Evolutionary conservation across 2,329 filamentous ascomycete species (phyloP), one percentile per base, ranked within the genome.

Genomic region (Leptoxyphium fumago): DNA sequence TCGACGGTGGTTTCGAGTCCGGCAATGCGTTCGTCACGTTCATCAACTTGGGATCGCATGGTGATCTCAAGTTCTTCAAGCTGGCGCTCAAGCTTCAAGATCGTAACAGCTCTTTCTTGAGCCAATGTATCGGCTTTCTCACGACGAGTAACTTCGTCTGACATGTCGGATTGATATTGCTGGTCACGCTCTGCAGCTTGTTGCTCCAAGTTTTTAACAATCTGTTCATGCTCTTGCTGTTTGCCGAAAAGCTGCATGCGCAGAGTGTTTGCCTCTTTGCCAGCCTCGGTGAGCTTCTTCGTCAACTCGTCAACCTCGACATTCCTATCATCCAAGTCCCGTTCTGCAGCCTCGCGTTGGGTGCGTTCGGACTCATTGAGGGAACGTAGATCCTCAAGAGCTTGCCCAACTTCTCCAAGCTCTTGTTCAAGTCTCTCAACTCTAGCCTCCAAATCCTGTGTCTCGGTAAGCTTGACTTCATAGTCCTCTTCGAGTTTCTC

Each of bases 181-280:
- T 60, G 56, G 29, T 67, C 64, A 14, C 61, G 64, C 30, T 64
- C 64, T 10, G 62, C 52, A 5, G 60, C 57, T 1, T 55, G 52
- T 13, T 58, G 51, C 48, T 67, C 52, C 6, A 70, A 53, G 14
- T 63, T 52, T 39, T 57, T 55, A 38, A 70, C 55, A n/a, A 59
- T 48, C 21, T 54, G 45, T 38, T 64, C 60, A 49, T 66, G 63
- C 40, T 64, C 55, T 47, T 66, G 59, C 53, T 71, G 68, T 2
- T 65, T 55, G 41, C 66, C 58, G 52, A 67, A 70, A 5, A 71
- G 53, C 53, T 70, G 71, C 43, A 64, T 61, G 2, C 68, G 66
- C 21, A 71, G 61, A 49, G 68, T 61, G 29, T 71, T 70, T n/a
- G 66, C 66, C 46, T 68, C 61, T 13, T 64, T 55, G 36, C 68